Conservation (phyloP, 2,329 filamentous ascomycete species). For the Ascochyta clinopodiicola region DNA sequence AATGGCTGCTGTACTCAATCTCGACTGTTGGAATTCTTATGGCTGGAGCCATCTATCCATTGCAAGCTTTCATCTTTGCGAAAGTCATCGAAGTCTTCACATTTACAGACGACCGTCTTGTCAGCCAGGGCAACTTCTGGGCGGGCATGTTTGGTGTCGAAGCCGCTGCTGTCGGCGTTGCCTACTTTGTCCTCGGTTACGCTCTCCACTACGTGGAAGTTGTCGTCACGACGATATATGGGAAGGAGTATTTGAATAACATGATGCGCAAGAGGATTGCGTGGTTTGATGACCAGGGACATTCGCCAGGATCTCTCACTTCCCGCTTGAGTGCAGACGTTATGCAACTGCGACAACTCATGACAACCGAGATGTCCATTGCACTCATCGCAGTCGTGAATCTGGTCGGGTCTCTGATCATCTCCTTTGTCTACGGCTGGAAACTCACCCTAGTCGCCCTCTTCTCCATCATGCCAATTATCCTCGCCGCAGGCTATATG, state of each 20-base stretch:
- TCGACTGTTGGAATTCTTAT: constrained; percentile 38
- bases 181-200: constrained; percentile 60
- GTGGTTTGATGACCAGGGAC: constrained; percentile 65
- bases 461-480: constrained; percentile 63
- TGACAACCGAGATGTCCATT: constrained; percentile 66
- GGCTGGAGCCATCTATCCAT: constrained; percentile 46
- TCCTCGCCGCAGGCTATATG: constrained; percentile 58
- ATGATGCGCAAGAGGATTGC: constrained; percentile 66
- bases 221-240: constrained; percentile 60
- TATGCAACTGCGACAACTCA: constrained; percentile 66
- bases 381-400: constrained; percentile 70
- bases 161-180: constrained; percentile 59
- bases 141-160: constrained; percentile 70
- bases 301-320: constrained; percentile 67
- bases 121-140: constrained; percentile 62
- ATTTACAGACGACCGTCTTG: constrained; percentile 35
- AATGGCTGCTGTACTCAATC: constrained; percentile 43
- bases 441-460: constrained; percentile 73
- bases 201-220: constrained; percentile 40
- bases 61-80: constrained; percentile 50
- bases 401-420: constrained; percentile 67
- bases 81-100: constrained; percentile 48
- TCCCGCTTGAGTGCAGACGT: constrained; percentile 64
- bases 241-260: constrained; percentile 66
- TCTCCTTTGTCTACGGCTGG: constrained; percentile 77